Evolutionary conservation across 148 eudicot genomes (phyloP).

Genomic region (Selenicereus undatus): DNA sequence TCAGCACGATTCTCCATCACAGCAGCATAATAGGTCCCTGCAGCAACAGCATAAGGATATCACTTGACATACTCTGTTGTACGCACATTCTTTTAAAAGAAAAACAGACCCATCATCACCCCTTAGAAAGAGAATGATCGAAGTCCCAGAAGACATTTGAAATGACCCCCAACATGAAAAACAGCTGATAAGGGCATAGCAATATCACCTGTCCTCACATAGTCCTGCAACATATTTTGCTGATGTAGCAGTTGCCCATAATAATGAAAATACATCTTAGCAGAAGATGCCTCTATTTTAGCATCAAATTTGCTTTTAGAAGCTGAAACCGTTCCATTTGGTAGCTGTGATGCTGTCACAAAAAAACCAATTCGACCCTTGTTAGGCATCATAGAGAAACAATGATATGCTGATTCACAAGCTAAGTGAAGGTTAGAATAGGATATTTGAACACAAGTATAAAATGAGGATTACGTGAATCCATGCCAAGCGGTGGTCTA

Average conservation of each 20-base stretch:
- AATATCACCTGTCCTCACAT: conserved; percentile 91
- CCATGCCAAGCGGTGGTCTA: background rate
- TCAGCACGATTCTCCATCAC: conserved; percentile 89
- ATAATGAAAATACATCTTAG: conserved; percentile 96
- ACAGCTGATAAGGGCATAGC: conserved; percentile 5
- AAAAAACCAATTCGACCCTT: conserved; percentile 24
- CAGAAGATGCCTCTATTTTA: conserved; percentile 88
- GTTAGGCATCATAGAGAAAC: background rate
- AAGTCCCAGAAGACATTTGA: background rate
- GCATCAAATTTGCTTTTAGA: conserved; percentile 79
- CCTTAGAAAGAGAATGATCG: background rate
- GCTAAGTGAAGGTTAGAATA: background rate
- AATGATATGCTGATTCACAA: background rate
- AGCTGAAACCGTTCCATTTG: conserved; percentile 55
- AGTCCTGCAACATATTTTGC: conserved; percentile 98
- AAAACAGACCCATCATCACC: background rate
- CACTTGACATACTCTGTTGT: background rate
- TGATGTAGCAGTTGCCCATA: conserved; percentile 95
- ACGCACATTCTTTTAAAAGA: background rate
- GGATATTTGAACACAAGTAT: background rate
- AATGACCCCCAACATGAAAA: background rate
- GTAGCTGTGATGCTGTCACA: conserved; percentile 47
- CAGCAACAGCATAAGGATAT: conserved; percentile 12
- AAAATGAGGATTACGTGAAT: background rate
- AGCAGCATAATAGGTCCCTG: conserved; percentile 96